phyloP scores from a whole-genome alignment of 2,329 filamentous ascomycete species.

The Diaporthe sp. region DNA sequence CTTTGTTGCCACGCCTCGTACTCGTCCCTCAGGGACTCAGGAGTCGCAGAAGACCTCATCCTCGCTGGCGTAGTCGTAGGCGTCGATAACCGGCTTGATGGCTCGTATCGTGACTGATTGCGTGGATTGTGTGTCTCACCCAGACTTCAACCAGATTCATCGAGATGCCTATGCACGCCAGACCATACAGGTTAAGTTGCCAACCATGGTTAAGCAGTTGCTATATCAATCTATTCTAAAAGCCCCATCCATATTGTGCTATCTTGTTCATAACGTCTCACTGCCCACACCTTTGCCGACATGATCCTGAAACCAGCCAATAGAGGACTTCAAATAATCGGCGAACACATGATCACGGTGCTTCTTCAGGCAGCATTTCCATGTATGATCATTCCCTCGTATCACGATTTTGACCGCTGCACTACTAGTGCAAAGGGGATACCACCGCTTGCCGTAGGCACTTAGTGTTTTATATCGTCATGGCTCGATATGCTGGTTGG shows the following conservation, averaged over 20 bases:
- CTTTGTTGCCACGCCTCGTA: too few species aligned
- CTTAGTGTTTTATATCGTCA: neutral
- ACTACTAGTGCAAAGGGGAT: too few species aligned
- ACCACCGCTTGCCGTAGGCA: too few species aligned
- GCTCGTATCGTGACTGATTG: too few species aligned
- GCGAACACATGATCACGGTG: fast-evolving
- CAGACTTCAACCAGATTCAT: neutral
- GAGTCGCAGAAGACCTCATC: too few species aligned
- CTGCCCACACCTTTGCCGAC: neutral
- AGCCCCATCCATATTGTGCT: neutral
- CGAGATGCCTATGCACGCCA: neutral
- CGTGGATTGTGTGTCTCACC: too few species aligned
- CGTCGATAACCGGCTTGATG: too few species aligned
- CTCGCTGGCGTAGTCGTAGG: too few species aligned
- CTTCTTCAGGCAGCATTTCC: fast-evolving
- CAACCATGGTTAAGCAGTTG: too few species aligned
- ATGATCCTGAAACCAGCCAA: too few species aligned
- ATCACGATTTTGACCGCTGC: neutral
- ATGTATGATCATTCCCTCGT: neutral
- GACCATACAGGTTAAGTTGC: neutral
- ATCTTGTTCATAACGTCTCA: neutral
- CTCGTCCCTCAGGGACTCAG: too few species aligned
- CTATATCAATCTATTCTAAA: neutral
- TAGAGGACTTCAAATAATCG: neutral
- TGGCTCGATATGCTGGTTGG: neutral